phyloP scores from a whole-genome alignment of 768 basidiomycete genomes.

The Termitomyces sp. region DNA sequence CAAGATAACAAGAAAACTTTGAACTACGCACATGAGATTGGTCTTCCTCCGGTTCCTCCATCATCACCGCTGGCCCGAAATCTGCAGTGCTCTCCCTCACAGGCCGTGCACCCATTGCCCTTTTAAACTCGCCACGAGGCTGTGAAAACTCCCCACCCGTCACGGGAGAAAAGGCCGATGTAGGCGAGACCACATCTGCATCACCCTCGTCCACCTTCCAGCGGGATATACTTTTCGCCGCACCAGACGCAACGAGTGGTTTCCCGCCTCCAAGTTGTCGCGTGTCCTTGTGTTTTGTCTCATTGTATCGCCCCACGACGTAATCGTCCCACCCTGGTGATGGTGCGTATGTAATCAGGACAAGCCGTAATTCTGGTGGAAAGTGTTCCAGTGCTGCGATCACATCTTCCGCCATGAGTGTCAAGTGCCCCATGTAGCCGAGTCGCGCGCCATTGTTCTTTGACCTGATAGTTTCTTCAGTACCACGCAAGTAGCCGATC shows the following conservation, averaged over 20 bases:
- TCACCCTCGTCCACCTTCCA: constrained; percentile 77
- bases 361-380: constrained; percentile 67
- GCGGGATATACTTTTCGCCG: constrained; percentile 26
- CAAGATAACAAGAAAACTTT: not conserved
- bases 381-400: constrained; percentile 86
- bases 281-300: constrained; percentile 80
- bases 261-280: constrained; percentile 84
- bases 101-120: constrained; percentile 38
- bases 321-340: constrained; percentile 86
- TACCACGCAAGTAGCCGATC: not conserved
- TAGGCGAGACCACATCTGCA: constrained; percentile 6
- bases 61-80: constrained; percentile 51
- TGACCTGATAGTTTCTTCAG: constrained; percentile 32
- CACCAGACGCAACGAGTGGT: constrained; percentile 45
- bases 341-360: constrained; percentile 64
- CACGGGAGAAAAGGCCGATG: not conserved
- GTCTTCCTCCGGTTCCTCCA: constrained; percentile 42
- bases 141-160: constrained; percentile 11
- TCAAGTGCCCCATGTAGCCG: constrained; percentile 97
- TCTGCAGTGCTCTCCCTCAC: constrained; percentile 54
- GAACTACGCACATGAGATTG: constrained; percentile 36
- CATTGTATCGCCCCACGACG: constrained; percentile 77
- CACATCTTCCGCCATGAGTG: constrained; percentile 92
- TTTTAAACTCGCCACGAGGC: constrained; percentile 53
- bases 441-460: constrained; percentile 76